Conservation (phyloP, 2,329 filamentous ascomycete genomes). For the Fusarium domesticum region DNA sequence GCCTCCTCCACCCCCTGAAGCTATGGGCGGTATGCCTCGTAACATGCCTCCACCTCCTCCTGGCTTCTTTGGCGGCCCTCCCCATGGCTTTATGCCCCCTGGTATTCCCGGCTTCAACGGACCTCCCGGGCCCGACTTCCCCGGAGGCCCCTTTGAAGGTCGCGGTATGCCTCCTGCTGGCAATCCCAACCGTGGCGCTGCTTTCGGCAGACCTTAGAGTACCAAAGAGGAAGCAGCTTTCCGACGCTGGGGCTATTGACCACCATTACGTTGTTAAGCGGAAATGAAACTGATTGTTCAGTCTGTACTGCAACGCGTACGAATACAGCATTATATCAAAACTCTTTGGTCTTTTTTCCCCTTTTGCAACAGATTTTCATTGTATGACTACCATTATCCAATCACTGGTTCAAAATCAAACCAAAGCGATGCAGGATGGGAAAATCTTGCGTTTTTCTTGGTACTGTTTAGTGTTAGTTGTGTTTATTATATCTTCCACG, state of each 20-base stretch:
- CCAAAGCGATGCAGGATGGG: neutral
- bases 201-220: constrained; percentile 33
- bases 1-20: constrained; percentile 48
- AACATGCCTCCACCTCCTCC: constrained; percentile 56
- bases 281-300: neutral
- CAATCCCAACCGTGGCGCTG: constrained; percentile 33
- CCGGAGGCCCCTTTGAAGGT: constrained; percentile 50
- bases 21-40: constrained; percentile 50
- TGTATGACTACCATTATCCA: neutral
- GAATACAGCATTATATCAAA: neutral
- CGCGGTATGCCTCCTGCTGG: constrained; percentile 54
- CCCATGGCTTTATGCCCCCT: constrained; percentile 53
- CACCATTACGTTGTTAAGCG: neutral
- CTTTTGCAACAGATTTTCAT: neutral
- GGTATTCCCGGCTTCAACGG: constrained; percentile 57
- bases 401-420: neutral
- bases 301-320: neutral
- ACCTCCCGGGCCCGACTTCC: constrained; percentile 46
- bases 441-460: neutral
- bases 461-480: neutral
- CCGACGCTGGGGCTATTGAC: neutral
- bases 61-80: constrained; percentile 53
- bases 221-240: neutral
- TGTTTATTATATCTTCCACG: neutral
- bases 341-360: neutral